A percentile compares a stretch with the other conserved stretches of the same genome.
phyloP scores from a whole-genome alignment of 441 rosid genomes.

The Geranium incanum region DNA sequence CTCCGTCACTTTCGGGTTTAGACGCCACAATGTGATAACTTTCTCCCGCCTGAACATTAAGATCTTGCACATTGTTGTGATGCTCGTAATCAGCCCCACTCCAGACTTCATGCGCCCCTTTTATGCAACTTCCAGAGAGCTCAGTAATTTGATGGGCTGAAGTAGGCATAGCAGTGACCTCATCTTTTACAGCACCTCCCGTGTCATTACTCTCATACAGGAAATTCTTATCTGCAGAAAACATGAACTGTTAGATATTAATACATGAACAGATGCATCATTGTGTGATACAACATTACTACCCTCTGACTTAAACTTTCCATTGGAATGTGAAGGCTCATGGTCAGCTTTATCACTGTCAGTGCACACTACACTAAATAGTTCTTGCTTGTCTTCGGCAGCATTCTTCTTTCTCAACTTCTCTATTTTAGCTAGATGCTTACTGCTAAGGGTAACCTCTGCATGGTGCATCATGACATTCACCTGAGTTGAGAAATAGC shows the following conservation, averaged over 20 bases:
- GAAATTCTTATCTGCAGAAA: not conserved
- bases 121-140: not conserved
- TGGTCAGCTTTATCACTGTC: slow-evolving; percentile 1
- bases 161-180: not conserved
- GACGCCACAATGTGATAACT: not conserved
- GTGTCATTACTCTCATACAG: not conserved
- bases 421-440: slow-evolving; percentile 42
- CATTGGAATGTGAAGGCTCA: not conserved
- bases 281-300: not conserved
- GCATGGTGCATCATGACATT: slow-evolving; percentile 72
- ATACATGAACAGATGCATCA: not conserved
- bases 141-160: not conserved
- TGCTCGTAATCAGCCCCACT: not conserved
- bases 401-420: slow-evolving; percentile 50
- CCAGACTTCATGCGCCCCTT: not conserved
- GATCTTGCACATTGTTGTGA: not conserved
- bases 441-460: slow-evolving; percentile 40
- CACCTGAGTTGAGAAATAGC: slow-evolving; percentile 35
- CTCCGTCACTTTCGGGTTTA: slow-evolving; percentile 12
- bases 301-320: not conserved
- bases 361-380: not conserved
- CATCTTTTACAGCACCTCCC: not conserved
- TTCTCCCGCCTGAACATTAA: slow-evolving; percentile 2
- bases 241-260: not conserved
- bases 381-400: slow-evolving; percentile 54